phyloP scores from a whole-genome alignment of 176 grass and related monocot genomes.

The Tuctoria greenei region DNA sequence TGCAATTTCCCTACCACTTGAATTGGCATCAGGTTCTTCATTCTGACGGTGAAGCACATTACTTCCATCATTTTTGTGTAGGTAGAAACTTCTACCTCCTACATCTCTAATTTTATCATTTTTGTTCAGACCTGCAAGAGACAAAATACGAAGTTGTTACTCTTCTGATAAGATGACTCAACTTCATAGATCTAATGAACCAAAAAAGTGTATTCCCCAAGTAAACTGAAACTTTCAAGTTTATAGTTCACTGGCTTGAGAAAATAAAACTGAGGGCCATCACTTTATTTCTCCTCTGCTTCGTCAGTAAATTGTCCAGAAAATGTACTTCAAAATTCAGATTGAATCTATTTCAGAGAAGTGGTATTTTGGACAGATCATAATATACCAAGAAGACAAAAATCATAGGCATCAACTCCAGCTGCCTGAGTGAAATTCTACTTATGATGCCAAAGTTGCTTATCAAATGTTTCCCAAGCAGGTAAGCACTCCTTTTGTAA shows the following conservation, averaged over 20 bases:
- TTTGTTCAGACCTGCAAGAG: slow-evolving; percentile 64
- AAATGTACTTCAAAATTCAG: not conserved
- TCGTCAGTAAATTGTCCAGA: not conserved
- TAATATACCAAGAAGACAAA: not conserved
- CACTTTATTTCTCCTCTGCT: not conserved
- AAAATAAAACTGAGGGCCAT: not conserved
- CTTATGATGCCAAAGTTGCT: not conserved
- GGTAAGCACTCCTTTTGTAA: not conserved
- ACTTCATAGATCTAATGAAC: not conserved
- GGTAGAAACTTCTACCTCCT: slow-evolving; percentile 76
- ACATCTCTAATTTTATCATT: slow-evolving; percentile 79
- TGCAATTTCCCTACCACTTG: not conserved
- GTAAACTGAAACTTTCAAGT: slow-evolving; percentile 6
- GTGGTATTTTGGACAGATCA: not conserved
- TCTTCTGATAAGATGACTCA: not conserved
- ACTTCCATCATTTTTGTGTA: slow-evolving; percentile 53
- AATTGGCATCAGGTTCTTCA: slow-evolving; percentile 23
- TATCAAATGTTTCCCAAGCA: not conserved
- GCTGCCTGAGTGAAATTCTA: not conserved
- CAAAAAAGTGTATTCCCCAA: not conserved
- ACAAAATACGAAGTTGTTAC: not conserved
- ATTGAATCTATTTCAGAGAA: not conserved
- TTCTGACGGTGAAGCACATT: slow-evolving; percentile 35
- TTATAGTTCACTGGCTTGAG: not conserved
- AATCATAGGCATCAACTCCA: not conserved